Percentiles rank a stretch among this genome's conserved stretches.
These are phyloP conservation scores for Quillaja saponaria DNA, from an alignment of 306 rosid species.

Conservation along the genomic window DNA sequence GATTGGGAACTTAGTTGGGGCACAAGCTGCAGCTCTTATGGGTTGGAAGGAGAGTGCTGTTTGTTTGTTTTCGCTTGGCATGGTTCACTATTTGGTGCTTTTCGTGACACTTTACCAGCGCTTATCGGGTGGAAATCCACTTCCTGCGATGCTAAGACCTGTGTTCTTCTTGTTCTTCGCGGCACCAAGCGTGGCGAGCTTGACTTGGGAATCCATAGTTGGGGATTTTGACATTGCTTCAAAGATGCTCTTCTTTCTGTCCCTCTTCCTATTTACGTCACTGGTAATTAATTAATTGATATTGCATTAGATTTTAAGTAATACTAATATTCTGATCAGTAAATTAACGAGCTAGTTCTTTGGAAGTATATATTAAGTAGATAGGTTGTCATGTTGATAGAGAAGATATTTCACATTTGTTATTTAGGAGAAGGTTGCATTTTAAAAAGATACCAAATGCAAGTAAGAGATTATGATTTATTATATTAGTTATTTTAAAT, in stretches of 20 bases:
- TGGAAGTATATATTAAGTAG: no score
- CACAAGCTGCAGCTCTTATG: constrained; percentile 41
- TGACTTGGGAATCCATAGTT: constrained; percentile 55
- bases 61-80: constrained; percentile 44
- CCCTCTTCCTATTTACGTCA: constrained; percentile 49
- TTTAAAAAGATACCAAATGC: no score
- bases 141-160: constrained; percentile 42
- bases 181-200: constrained; percentile 57
- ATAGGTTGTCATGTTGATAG: no score
- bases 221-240: constrained; percentile 41
- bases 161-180: constrained; percentile 53
- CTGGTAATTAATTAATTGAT: constrained; percentile 33
- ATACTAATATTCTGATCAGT: no score
- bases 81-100: constrained; percentile 46
- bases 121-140: constrained; percentile 33
- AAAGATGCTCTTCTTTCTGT: constrained; percentile 58
- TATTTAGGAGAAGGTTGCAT: no score
- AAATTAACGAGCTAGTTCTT: not conserved
- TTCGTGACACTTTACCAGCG: constrained; percentile 52
- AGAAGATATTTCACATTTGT: no score
- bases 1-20: constrained; percentile 48
- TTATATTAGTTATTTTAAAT: no score
- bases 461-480: no score
- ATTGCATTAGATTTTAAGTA: not conserved
- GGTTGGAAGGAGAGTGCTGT: constrained; percentile 56